These are phyloP conservation scores for Penicillium sp. DNA, from an alignment of 2,329 filamentous ascomycete genomes.

Conservation along the genomic window DNA sequence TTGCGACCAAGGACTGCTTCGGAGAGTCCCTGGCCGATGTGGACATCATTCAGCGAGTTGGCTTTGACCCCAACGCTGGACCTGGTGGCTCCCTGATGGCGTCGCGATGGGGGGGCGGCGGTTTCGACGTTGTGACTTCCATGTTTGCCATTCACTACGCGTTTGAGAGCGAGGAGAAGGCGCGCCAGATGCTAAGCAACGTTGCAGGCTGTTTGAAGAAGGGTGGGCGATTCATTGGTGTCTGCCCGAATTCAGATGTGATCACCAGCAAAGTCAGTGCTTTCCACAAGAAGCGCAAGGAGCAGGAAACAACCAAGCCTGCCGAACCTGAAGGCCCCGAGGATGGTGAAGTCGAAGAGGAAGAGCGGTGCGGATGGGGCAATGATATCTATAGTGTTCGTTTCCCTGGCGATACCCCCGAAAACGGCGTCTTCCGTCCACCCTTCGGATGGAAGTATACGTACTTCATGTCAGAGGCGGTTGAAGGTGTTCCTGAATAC, in stretches of 20 bases:
- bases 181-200: slow-evolving; percentile 88
- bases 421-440: slow-evolving; percentile 87
- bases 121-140: slow-evolving; percentile 96
- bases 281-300: slow-evolving; percentile 64
- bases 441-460: slow-evolving; percentile 98
- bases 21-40: slow-evolving; percentile 80
- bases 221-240: slow-evolving; percentile 89
- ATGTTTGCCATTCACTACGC: slow-evolving; percentile 99
- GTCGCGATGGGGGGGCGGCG: slow-evolving; percentile 69
- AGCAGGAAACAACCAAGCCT: slow-evolving; percentile 46
- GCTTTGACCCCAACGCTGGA: slow-evolving; percentile 73
- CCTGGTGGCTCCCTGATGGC: slow-evolving; percentile 56
- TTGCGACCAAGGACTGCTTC: slow-evolving; percentile 91
- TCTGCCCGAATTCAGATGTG: slow-evolving; percentile 95
- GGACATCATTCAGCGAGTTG: slow-evolving; percentile 79
- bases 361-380: slow-evolving; percentile 75
- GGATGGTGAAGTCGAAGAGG: slow-evolving; percentile 58
- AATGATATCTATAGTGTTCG: slow-evolving; percentile 90
- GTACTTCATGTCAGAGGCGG: slow-evolving; percentile 93
- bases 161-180: slow-evolving; percentile 89
- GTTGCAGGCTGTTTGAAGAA: slow-evolving; percentile 89
- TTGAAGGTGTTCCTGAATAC: slow-evolving; percentile 95
- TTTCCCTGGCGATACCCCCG: slow-evolving; percentile 79
- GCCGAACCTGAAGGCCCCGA: slow-evolving; percentile 37
- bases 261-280: slow-evolving; percentile 76